Percentiles rank a stretch among this genome's conserved stretches.
Evolutionary conservation across 805 yeast species (phyloP).

Genomic region (Metschnikowia proteae): DNA sequence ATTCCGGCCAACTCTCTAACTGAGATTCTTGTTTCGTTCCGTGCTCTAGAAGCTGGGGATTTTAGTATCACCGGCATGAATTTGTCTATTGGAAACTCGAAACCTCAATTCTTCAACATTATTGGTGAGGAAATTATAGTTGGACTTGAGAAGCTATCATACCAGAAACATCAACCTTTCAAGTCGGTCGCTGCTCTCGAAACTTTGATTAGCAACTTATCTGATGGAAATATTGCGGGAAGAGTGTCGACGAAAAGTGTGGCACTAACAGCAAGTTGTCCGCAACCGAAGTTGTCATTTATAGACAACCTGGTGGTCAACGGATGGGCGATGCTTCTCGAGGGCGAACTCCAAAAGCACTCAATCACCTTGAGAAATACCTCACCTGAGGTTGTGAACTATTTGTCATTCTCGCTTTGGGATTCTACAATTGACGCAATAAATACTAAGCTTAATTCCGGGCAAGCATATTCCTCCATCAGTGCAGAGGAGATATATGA

Average conservation of each 20-base stretch:
- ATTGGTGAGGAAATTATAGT: slow-evolving; percentile 26
- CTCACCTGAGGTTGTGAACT: slow-evolving; percentile 53
- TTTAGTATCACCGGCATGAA: slow-evolving; percentile 49
- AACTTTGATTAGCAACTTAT: slow-evolving; percentile 25
- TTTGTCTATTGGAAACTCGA: slow-evolving; percentile 50
- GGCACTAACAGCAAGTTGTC: slow-evolving; percentile 32
- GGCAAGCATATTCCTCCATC: slow-evolving; percentile 2
- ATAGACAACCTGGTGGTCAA: slow-evolving; percentile 52
- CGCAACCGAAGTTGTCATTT: slow-evolving; percentile 61
- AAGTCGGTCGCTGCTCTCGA: slow-evolving; percentile 7
- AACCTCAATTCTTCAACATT: slow-evolving; percentile 42
- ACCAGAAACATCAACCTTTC: neutral
- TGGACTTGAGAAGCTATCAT: slow-evolving; percentile 11
- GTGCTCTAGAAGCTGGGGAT: slow-evolving; percentile 47
- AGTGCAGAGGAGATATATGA: slow-evolving; percentile 68
- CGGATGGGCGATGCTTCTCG: slow-evolving; percentile 71
- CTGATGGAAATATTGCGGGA: slow-evolving; percentile 16
- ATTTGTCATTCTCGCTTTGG: slow-evolving; percentile 57
- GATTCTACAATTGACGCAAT: slow-evolving; percentile 72
- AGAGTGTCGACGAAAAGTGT: slow-evolving; percentile 21
- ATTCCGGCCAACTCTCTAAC: slow-evolving; percentile 29
- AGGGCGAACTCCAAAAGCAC: slow-evolving; percentile 63
- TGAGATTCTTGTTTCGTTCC: slow-evolving; percentile 42
- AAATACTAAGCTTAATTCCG: slow-evolving; percentile 47
- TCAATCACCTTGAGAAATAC: slow-evolving; percentile 53